Percentiles rank a stretch among this genome's conserved stretches.
Conservation (phyloP, 495 filamentous ascomycete species). For the Penicillium samsonianum region DNA sequence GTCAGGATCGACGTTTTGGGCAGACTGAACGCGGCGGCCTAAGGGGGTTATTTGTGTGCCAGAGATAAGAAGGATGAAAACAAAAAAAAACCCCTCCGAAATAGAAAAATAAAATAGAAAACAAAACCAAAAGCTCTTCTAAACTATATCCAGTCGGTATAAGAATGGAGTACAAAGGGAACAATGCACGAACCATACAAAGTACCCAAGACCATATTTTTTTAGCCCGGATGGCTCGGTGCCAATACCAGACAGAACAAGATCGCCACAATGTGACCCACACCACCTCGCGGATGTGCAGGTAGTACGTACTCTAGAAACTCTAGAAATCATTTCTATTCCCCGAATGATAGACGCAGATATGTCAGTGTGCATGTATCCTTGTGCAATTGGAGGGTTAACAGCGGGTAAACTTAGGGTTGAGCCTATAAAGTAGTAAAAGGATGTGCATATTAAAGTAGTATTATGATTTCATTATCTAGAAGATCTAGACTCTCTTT, state of each 20-base stretch:
- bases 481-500: constrained; percentile 2
- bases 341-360: not conserved
- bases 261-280: constrained; percentile 15
- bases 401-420: not conserved
- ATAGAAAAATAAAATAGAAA: not conserved
- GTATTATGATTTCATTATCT: constrained; percentile 1
- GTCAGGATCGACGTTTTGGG: constrained; percentile 9
- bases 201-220: not conserved
- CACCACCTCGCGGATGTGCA: not conserved
- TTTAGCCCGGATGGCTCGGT: constrained; percentile 1
- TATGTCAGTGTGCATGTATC: not conserved
- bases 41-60: not conserved
- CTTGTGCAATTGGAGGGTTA: not conserved
- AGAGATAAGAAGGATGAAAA: constrained; percentile 1
- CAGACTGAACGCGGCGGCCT: constrained; percentile 1
- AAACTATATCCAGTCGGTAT: not conserved
- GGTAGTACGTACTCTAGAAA: constrained; percentile 3
- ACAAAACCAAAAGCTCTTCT: not conserved
- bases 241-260: not conserved
- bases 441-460: not conserved
- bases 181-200: no score
- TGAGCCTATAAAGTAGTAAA: not conserved
- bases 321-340: constrained; percentile 6
- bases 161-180: not conserved
- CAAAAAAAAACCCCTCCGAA: no score